These are phyloP conservation scores for Calvatia gigantea DNA, from an alignment of 768 basidiomycete species.

Conservation along the genomic window DNA sequence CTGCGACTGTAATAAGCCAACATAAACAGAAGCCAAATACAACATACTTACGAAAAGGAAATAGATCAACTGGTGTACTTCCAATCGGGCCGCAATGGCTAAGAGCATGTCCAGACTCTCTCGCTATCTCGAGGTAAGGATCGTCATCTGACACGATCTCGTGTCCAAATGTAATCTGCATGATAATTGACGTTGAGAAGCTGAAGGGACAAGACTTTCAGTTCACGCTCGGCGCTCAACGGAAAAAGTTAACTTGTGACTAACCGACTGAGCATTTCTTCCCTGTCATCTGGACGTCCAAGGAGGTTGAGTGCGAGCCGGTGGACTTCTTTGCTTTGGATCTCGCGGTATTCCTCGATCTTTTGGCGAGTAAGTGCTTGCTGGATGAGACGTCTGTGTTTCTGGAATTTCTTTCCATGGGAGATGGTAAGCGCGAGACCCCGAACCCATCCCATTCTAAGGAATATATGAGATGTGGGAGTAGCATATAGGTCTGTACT, in stretches of 20 bases:
- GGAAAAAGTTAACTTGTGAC: not conserved
- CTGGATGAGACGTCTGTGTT: constrained; percentile 5
- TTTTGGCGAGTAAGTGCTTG: constrained; percentile 1
- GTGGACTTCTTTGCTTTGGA: not conserved
- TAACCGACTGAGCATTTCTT: not conserved
- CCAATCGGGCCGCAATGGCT: constrained; percentile 4
- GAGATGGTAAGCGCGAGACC: not conserved
- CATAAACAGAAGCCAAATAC: not conserved
- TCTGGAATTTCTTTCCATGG: constrained; percentile 7
- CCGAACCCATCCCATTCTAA: not conserved
- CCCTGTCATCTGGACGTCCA: not conserved
- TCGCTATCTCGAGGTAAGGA: not conserved
- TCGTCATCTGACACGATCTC: not conserved
- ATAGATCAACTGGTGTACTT: constrained; percentile 5
- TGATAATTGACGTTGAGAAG: not conserved
- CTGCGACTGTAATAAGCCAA: not conserved
- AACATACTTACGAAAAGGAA: not conserved
- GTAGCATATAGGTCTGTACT: not conserved
- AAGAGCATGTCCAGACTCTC: not conserved
- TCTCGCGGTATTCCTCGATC: not conserved
- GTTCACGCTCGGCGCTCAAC: not conserved
- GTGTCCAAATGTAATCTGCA: not conserved
- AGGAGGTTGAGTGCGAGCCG: not conserved
- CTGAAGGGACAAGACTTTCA: not conserved
- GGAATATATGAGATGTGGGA: not conserved